Base-by-base conservation (phyloP, 1,284 basidiomycete species). In the Rhodotorula sp. region DNA sequence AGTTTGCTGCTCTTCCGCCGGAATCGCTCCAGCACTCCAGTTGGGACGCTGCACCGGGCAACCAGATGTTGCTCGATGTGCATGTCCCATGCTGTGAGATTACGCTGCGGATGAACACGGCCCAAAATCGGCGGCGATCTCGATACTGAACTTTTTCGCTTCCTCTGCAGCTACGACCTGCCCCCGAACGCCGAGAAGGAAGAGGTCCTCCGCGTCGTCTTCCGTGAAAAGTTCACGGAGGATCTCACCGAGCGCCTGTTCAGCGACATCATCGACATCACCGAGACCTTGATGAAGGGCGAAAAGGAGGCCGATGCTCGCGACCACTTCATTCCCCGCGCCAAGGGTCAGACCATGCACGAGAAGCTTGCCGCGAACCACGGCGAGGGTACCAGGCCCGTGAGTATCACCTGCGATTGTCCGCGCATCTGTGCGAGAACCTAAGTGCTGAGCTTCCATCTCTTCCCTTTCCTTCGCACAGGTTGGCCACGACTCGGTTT, bases 131-230 rank as follows among this genome's bases (percentile, higher is more conserved):
- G 39, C 39, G 12, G 39, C 39, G 12, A 43, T 43, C 39, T 43
- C 10, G 52, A 23, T 5, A n/a, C 52, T 54, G n/a, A 23, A 10
- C n/a, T n/a, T 21, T 7, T 23, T 23, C 49, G 49, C 18, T 10
- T 14, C 51, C 7, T 12, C 21, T 23, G 12, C 21, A 56, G 54
- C 47, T 58, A 93, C 79, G 89, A 62, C 74, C 84, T 93, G 48
- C 87, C 92, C 15, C 91, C 91, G 8, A 82, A 84, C 70, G 81
- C 90, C 68, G 84, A 92, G 72, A 83, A 87, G 21, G 82, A 88
- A 59, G 87, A 94, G 79, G 93, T 96, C 75, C 85, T 96, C 62
- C 89, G 93, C 67, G 91, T 94, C 20, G 93, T 96, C 60, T 87
- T 93, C 18, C 86, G 90, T 64, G 92, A 94, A 82, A 90, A 85